phyloP scores from a whole-genome alignment of 805 yeast species.

The Sungouiella blattae region DNA sequence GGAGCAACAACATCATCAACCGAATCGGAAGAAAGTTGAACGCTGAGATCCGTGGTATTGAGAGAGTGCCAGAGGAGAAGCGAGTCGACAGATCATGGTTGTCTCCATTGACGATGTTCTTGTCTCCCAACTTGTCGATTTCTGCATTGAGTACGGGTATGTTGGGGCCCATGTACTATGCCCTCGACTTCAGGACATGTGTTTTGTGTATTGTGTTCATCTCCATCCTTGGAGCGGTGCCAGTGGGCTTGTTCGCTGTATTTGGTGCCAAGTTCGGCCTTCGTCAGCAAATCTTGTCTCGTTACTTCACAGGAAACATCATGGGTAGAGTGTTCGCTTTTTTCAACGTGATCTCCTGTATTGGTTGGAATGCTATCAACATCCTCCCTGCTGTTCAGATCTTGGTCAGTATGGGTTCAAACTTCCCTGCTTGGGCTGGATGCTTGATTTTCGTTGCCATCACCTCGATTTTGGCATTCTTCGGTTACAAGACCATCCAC shows the following conservation, averaged over 20 bases:
- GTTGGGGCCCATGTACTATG: constrained; percentile 14
- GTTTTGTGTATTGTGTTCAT: constrained; percentile 8
- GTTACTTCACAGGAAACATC: constrained; percentile 29
- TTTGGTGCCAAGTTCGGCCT: constrained; percentile 16
- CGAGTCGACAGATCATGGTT: constrained; percentile 15
- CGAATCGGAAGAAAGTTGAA: constrained; percentile 21
- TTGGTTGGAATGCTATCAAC: constrained; percentile 35
- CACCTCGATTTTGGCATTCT: constrained; percentile 26
- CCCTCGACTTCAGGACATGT: constrained; percentile 15
- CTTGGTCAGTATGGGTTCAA: constrained; percentile 21
- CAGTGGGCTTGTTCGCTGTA: constrained; percentile 13
- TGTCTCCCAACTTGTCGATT: constrained; percentile 26
- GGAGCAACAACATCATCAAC: constrained; percentile 16
- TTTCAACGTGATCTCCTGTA: constrained; percentile 26
- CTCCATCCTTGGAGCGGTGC: constrained; percentile 13
- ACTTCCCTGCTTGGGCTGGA: constrained; percentile 33
- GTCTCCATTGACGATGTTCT: constrained; percentile 23
- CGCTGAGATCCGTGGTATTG: constrained; percentile 28
- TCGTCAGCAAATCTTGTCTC: constrained; percentile 27
- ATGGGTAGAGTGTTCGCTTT: constrained; percentile 29
- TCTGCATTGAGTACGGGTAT: constrained; percentile 14
- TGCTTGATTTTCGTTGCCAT: constrained; percentile 30
- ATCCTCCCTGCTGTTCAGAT: constrained; percentile 29
- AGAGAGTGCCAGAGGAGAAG: constrained; percentile 25
- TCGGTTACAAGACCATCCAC: constrained; percentile 32